Percentiles rank a stretch among this genome's conserved stretches.
phyloP scores from a whole-genome alignment of 140 eudicot species.

The Bidens hawaiensis region DNA sequence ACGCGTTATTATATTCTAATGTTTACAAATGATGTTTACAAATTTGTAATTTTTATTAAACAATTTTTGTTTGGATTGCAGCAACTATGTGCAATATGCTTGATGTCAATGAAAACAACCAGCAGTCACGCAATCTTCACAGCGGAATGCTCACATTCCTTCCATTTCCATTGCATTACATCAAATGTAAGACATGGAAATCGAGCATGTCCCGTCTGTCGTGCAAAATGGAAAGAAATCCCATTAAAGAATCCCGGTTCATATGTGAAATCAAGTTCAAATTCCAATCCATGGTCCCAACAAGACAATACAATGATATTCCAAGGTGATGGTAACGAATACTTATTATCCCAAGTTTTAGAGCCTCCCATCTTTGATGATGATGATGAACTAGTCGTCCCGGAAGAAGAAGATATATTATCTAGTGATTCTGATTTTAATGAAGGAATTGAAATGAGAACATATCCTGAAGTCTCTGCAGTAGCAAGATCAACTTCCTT shows the following conservation, averaged over 20 bases:
- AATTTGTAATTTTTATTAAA: neutral
- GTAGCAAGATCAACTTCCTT: slow-evolving; percentile 42
- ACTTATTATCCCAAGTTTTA: slow-evolving; percentile 34
- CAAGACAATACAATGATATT: too few species aligned
- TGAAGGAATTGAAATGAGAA: slow-evolving; percentile 43
- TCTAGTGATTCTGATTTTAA: slow-evolving; percentile 15
- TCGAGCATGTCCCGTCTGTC: slow-evolving; percentile 72
- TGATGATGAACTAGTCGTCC: slow-evolving; percentile 53
- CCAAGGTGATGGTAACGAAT: slow-evolving; percentile 15
- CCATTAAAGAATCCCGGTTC: slow-evolving; percentile 47
- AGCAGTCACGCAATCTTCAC: slow-evolving; percentile 76
- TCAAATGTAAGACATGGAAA: slow-evolving; percentile 82
- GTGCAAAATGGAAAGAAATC: slow-evolving; percentile 81
- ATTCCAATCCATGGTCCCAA: slow-evolving; percentile 27
- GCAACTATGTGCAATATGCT: slow-evolving; percentile 75
- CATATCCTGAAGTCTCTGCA: slow-evolving; percentile 62
- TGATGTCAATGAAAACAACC: slow-evolving; percentile 58
- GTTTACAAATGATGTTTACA: neutral
- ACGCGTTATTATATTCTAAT: neutral
- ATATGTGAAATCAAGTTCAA: slow-evolving; percentile 31
- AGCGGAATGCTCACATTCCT: slow-evolving; percentile 89
- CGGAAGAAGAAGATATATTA: slow-evolving; percentile 17
- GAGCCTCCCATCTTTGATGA: slow-evolving; percentile 67
- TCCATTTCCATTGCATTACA: slow-evolving; percentile 82
- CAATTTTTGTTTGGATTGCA: slow-evolving; percentile 26